Evolutionary conservation across 805 yeast genomes (phyloP).

Genomic region (Cyberlindnera petersonii): DNA sequence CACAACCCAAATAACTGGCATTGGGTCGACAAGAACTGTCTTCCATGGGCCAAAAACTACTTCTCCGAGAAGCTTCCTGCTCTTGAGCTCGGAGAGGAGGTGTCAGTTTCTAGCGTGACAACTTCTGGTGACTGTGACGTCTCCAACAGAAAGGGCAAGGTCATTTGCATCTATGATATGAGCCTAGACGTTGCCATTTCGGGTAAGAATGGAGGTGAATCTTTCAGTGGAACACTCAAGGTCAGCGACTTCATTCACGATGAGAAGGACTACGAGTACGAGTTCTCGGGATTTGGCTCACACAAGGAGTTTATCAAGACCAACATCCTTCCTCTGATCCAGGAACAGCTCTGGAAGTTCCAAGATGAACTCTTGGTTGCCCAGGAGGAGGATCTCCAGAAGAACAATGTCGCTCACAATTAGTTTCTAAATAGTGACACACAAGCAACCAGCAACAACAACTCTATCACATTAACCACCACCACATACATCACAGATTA

Average conservation of each 20-base stretch:
- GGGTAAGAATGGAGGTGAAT: constrained; percentile 33
- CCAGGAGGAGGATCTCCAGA: constrained; percentile 63
- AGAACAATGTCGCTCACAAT: constrained; percentile 16
- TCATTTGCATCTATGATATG: constrained; percentile 70
- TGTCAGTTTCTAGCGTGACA: constrained; percentile 36
- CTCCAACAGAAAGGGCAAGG: constrained; percentile 79
- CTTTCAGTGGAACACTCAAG: constrained; percentile 43
- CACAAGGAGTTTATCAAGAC: constrained; percentile 37
- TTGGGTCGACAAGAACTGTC: constrained; percentile 68
- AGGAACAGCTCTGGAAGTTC: constrained; percentile 47
- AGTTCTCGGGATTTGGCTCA: constrained; percentile 41
- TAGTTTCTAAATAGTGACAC: background rate
- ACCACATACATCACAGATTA: background rate
- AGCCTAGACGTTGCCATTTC: constrained; percentile 44
- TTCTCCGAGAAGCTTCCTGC: constrained; percentile 36
- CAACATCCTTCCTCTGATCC: constrained; percentile 49
- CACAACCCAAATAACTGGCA: constrained; percentile 76
- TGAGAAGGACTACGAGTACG: constrained; percentile 63
- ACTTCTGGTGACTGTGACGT: constrained; percentile 77
- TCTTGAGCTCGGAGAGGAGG: constrained; percentile 23
- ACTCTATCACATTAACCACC: no score
- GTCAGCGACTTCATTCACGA: constrained; percentile 76
- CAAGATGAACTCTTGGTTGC: constrained; percentile 58
- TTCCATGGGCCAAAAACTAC: constrained; percentile 58
- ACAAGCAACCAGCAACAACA: no score